These are phyloP conservation scores for Penicillium nordicum DNA, from an alignment of 2,329 filamentous ascomycete genomes.

Conservation along the genomic window DNA sequence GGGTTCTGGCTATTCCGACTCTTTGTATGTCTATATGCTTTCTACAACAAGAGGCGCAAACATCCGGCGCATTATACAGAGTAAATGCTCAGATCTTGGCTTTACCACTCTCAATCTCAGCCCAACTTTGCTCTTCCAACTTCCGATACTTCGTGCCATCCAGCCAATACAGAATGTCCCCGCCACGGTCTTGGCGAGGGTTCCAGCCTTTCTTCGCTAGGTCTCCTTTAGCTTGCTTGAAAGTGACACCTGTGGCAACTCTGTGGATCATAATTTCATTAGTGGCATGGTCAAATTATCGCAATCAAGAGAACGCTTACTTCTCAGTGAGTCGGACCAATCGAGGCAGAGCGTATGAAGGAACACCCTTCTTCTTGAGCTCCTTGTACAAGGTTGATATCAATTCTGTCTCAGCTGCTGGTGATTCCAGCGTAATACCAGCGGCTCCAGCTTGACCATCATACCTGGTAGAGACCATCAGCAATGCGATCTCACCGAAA, in stretches of 20 bases:
- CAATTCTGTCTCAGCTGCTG: constrained; percentile 32
- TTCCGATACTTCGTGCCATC: constrained; percentile 41
- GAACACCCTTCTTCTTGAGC: constrained; percentile 46
- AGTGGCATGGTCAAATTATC: not conserved
- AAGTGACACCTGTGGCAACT: constrained; percentile 48
- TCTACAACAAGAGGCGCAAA: no score
- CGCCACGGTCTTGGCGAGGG: constrained; percentile 29
- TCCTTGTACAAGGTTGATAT: constrained; percentile 38
- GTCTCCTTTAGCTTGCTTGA: constrained; percentile 50
- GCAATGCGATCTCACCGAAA: not conserved
- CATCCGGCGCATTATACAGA: not conserved
- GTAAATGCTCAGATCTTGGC: constrained; percentile 40
- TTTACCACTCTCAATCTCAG: constrained; percentile 40
- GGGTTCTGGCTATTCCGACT: no score
- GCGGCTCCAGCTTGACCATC: constrained; percentile 50
- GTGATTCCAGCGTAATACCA: constrained; percentile 42
- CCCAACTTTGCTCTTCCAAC: constrained; percentile 41
- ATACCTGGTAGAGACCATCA: constrained; percentile 33
- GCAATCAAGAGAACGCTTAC: constrained; percentile 28
- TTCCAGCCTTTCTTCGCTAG: constrained; percentile 45
- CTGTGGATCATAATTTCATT: constrained; percentile 15
- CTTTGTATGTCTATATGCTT: no score
- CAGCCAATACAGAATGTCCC: constrained; percentile 46
- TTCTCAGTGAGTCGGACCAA: constrained; percentile 48
- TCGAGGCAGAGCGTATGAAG: constrained; percentile 46